Percentiles rank a stretch among this genome's conserved stretches.
Conservation (phyloP, 2,329 filamentous ascomycete species). For the Hymenoscyphus repandus region DNA sequence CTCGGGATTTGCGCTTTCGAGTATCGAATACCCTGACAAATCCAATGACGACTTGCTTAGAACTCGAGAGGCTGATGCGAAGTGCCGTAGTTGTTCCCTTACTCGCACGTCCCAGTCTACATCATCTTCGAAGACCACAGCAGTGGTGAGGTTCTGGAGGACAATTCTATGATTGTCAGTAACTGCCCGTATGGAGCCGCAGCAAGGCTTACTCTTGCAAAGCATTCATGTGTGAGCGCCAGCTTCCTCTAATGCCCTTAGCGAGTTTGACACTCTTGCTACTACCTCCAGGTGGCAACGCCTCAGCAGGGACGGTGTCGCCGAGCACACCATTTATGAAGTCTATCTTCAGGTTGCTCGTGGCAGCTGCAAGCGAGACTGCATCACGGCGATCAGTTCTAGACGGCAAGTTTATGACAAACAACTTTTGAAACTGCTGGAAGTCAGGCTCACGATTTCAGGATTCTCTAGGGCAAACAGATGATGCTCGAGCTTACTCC, state of each 20-base stretch:
- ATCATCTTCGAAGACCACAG: constrained; percentile 41
- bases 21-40: constrained; percentile 3
- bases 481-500: constrained; percentile 4
- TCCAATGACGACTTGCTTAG: constrained; percentile 4
- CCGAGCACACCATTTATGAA: constrained; percentile 18
- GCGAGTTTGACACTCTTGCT: constrained; percentile 13
- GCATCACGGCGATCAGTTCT: constrained; percentile 21
- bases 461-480: too few species aligned
- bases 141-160: constrained; percentile 30
- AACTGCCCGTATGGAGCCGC: constrained; percentile 39
- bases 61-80: constrained; percentile 12
- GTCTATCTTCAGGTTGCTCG: constrained; percentile 14
- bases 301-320: constrained; percentile 12
- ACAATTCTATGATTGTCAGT: constrained; percentile 24
- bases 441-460: not conserved
- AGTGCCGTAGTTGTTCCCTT: constrained; percentile 10
- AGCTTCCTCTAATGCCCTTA: constrained; percentile 17
- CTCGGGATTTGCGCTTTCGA: constrained; percentile 20
- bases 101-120: constrained; percentile 39
- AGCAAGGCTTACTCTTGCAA: constrained; percentile 31
- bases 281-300: constrained; percentile 13
- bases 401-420: constrained; percentile 18
- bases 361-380: constrained; percentile 11
- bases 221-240: constrained; percentile 19
- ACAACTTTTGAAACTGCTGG: constrained; percentile 18